Base-by-base conservation (phyloP, 2,329 filamentous ascomycete genomes). In the Calonectria pteridis region DNA sequence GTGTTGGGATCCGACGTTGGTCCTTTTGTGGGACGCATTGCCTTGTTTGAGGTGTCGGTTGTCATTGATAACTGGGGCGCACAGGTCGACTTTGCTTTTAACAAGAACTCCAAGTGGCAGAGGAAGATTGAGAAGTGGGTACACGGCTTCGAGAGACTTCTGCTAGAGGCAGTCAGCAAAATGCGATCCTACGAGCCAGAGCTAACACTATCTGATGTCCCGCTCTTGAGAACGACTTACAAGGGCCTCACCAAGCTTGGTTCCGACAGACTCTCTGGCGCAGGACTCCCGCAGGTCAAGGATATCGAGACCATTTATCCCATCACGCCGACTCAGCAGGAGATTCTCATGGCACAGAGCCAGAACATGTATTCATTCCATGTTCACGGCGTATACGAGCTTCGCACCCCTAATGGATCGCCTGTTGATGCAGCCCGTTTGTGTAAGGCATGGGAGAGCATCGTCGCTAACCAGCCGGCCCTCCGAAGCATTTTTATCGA, bases 401-500 rank as follows among this genome's bases (percentile, higher is more conserved):
- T 90, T 9, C 82, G 83, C 4, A 84, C 84, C 0, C 79, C 81
- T 0, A 82, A 83, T 13, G 85, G 84, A 3, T 80, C 81, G 4
- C 73, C 82, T 2, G 82, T 89, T 7, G 87, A 90, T 51, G 83
- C 85, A 11, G 81, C 83, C 0, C 84, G 84, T 13, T 84, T 90
- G 6, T 90, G 88, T 75, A 82, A 83, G 29, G 88, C 88, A 0
- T 91, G 89, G 89, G 84, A 88, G 71, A 84, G 85, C 37, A 86
- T 90, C 0, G 86, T 87, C 0, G 80, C 84, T n/a, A 84, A 83
- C 62, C 86, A 90, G 62, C 79, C 86, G 0, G 84, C 87, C 2
- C 77, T 91, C 50, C 81, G 89, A 50, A 90, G 88, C 4, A 83
- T 90, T 23, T 91, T 91, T 71, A 87, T 86, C 53, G 88, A 89